Conservation (phyloP, 257 asterid genomes). For the Nicotiana paniculata region DNA sequence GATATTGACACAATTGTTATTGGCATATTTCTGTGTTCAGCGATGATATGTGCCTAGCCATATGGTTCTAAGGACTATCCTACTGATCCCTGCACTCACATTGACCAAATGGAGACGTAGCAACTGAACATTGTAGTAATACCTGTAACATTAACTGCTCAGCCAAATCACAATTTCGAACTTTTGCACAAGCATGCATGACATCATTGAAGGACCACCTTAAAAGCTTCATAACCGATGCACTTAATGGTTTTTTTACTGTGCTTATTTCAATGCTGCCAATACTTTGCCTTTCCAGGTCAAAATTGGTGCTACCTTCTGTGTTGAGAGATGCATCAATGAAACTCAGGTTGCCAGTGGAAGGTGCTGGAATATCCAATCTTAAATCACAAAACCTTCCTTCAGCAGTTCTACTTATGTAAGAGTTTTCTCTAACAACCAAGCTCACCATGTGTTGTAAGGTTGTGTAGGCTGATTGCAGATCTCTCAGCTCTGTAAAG, state of each 20-base stretch:
- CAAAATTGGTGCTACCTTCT: constrained; percentile 10
- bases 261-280: constrained; percentile 22
- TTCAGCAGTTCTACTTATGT: constrained; percentile 38
- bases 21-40: background rate
- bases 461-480: constrained; percentile 61
- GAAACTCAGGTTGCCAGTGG: constrained; percentile 19
- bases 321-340: constrained; percentile 14
- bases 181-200: constrained; percentile 59
- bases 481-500: constrained; percentile 62
- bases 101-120: background rate
- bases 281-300: constrained; percentile 9
- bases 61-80: background rate
- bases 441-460: constrained; percentile 62
- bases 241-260: constrained; percentile 29
- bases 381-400: constrained; percentile 36
- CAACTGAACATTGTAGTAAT: constrained; percentile 6
- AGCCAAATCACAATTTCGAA: constrained; percentile 44
- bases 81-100: background rate
- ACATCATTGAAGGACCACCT: constrained; percentile 64
- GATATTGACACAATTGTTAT: background rate
- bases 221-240: constrained; percentile 40
- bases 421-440: constrained; percentile 30
- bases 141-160: constrained; percentile 77
- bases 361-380: constrained; percentile 70
- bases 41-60: background rate